Percentiles rank a stretch among this genome's conserved stretches.
Evolutionary conservation across 305 asterid genomes (phyloP).

Genomic region (Solanum hybrid): DNA sequence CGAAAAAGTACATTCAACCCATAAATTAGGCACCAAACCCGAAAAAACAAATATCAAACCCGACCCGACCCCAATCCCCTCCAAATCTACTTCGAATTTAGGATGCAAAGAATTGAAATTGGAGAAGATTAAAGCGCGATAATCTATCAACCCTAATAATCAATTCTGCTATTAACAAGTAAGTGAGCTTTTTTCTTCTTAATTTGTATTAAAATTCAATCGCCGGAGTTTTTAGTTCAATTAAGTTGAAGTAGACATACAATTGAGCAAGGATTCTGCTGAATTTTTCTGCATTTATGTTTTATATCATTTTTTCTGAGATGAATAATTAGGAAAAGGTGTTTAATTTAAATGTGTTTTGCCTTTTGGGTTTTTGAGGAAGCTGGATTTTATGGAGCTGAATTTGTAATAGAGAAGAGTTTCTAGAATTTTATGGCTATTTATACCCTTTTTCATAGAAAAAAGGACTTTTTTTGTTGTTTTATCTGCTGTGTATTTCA

Average conservation of each 20-base stretch:
- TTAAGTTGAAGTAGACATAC: neutral
- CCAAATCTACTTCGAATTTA: neutral
- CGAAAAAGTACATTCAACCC: neutral
- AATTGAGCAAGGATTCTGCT: neutral
- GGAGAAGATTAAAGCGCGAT: neutral
- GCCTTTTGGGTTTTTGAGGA: neutral
- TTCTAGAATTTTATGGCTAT: neutral
- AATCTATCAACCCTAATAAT: neutral
- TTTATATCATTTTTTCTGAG: neutral
- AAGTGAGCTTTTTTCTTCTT: neutral
- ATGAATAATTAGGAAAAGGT: neutral
- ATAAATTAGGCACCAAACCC: neutral
- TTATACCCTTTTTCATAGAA: neutral
- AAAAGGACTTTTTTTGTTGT: neutral
- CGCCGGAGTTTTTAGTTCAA: neutral
- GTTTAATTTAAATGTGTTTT: neutral
- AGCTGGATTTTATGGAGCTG: neutral
- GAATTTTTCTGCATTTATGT: neutral
- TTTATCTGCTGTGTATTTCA: neutral
- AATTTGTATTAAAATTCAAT: neutral
- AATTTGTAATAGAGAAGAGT: neutral
- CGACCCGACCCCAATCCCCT: neutral
- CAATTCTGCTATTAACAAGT: neutral
- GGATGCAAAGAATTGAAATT: neutral
- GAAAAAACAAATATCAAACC: neutral